Evolutionary conservation across 2,329 filamentous ascomycete species (phyloP), one percentile per base, ranked within the genome.

Genomic region (Sordariomycetes sp.): DNA sequence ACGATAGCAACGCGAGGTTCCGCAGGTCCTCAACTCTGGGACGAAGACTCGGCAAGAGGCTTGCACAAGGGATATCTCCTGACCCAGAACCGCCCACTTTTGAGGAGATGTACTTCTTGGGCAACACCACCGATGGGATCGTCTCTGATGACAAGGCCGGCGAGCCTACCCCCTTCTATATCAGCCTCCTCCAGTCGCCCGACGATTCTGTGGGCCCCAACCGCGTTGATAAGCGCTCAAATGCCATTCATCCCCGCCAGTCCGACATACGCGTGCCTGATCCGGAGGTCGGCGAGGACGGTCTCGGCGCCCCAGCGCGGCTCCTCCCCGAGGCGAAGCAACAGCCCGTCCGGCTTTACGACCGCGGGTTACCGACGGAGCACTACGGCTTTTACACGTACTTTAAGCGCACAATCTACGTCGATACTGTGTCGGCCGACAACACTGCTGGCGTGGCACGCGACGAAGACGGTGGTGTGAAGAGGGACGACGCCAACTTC

Each of bases 341-440:
- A 60, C 94, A 97, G 66, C 93, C 90, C 0, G 76, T 97, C 14
- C 83, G 89, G 1, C 80, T 97, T 1, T 97, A 86, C 70, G 90
- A 97, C 69, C 88, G 91, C 22, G 91, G 88, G 20, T 76, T 88
- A 32, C 74, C 80, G 1, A 87, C 86, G 0, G 93, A 97, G 70
- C 90, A 96, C 72, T 97, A 95, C 70, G 90, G 90, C 2, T 97
- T 97, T 73, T 97, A 96, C 74, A 89, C 82, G 0, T 95, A 96
- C 76, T 97, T 89, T 71, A 86, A 91, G 72, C 89, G 91, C 63
- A 88, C 87, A 10, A 89, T 96, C 62, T 96, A 93, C 74, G 77
- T 96, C 61, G 83, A 85, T 64, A 85, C 83, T 18, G 73, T 78
- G 12, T 71, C 72, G 0, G 69, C 73, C 1, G 61, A 67, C 18